These are phyloP conservation scores for Nemania serpens DNA, from an alignment of 2,329 filamentous ascomycete species.

Conservation along the genomic window DNA sequence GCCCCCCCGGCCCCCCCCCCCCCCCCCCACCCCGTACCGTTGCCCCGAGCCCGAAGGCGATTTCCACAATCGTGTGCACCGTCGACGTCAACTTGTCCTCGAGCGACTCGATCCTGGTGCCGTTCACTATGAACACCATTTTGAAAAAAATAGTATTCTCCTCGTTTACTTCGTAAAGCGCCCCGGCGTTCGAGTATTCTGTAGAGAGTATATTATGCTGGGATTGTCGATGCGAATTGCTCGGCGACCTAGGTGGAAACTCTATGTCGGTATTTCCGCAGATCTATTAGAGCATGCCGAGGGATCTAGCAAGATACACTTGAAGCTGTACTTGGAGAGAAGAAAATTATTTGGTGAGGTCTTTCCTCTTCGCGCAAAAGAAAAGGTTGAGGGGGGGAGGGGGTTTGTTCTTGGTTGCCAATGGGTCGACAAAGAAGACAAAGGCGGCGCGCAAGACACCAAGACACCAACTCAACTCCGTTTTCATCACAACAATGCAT, in stretches of 20 bases:
- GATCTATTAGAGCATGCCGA: neutral
- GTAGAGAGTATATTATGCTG: neutral
- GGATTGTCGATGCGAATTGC: neutral
- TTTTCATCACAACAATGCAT: slow-evolving; percentile 12
- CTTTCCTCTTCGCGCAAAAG: too few species aligned
- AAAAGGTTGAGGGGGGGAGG: too few species aligned
- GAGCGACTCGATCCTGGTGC: neutral
- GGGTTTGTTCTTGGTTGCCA: neutral
- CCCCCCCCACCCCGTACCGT: too few species aligned
- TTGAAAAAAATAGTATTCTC: neutral
- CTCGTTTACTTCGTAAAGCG: neutral
- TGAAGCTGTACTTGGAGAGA: neutral
- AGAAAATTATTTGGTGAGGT: neutral
- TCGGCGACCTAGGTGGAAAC: neutral
- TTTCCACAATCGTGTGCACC: slow-evolving; percentile 6
- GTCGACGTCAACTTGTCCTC: slow-evolving; percentile 9
- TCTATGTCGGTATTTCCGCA: neutral
- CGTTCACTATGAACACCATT: neutral
- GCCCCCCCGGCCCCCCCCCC: too few species aligned
- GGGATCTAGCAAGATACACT: neutral
- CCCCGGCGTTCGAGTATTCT: neutral
- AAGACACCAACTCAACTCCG: slow-evolving; percentile 2
- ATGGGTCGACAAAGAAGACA: slow-evolving; percentile 10
- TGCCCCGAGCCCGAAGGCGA: neutral
- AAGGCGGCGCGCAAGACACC: slow-evolving; percentile 2